These are phyloP conservation scores for Xylaria sp. DNA, from an alignment of 2,329 filamentous ascomycete species.

Conservation along the genomic window DNA sequence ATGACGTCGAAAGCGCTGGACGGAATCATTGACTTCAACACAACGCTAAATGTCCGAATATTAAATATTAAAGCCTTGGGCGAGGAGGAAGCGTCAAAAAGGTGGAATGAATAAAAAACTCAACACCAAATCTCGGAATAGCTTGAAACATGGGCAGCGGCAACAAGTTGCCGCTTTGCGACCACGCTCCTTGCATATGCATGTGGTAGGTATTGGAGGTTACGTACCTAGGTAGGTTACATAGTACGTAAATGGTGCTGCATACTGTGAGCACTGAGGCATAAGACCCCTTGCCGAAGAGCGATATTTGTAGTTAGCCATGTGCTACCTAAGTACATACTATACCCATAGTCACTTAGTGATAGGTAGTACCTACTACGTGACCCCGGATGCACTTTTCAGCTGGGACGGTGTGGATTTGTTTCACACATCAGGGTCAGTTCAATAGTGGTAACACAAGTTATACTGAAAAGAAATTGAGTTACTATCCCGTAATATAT, in stretches of 20 bases:
- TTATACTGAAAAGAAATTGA: slow-evolving; percentile 14
- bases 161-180: not conserved
- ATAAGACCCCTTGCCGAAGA: no score
- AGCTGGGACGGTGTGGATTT: not conserved
- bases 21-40: slow-evolving; percentile 22
- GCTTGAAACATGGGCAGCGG: not conserved
- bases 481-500: slow-evolving; percentile 19
- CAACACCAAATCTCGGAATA: not conserved
- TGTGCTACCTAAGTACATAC: no score
- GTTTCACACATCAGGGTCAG: not conserved
- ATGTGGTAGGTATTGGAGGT: no score
- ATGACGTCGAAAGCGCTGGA: slow-evolving; percentile 9
- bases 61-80: not conserved
- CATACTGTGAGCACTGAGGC: no score
- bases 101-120: not conserved
- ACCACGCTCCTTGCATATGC: not conserved
- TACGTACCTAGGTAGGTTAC: no score
- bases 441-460: slow-evolving; percentile 10
- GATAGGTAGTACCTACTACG: no score
- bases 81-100: not conserved
- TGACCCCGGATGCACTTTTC: no score
- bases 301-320: no score
- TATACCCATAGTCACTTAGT: no score
- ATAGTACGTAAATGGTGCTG: no score
- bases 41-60: not conserved